Evolutionary conservation across 495 filamentous ascomycete genomes (phyloP), one percentile per base, ranked within the genome.

Genomic region (Xylaria telfairii): DNA sequence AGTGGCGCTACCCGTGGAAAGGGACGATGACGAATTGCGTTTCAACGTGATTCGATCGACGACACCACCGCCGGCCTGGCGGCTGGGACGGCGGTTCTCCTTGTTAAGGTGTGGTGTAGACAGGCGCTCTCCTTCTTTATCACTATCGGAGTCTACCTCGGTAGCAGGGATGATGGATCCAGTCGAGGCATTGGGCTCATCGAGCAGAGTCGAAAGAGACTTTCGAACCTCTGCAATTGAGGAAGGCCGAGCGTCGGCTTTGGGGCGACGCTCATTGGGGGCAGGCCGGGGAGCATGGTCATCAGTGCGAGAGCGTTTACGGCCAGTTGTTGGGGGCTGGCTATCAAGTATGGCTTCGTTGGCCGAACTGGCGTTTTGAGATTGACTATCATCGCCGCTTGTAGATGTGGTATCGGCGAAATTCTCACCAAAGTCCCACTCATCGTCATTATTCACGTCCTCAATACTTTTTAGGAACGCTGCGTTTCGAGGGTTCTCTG

Each of bases 391-490:
- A 5, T 86, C 85, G 30, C 80, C 77, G 46, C 81, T 73, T 41
- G 87, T 82, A 60, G 85, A 81, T 7, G 80, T 80, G 5, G 81
- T 79, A 7, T 87, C 84, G 65, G 87, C 87, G 37, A 91, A 87
- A 46, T 82, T 81, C 32, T 89, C 87, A 3, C 90, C 77, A 76
- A 97, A 92, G 66, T 93, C 92, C 77, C 92, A 83, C 32, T 95
- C 92, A 64, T 95, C 92, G 49, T 95, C 93, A 26, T 88, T 84
- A 54, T 90, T 91, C 44, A 86, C 87, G 74, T 98, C 96, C 72
- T 97, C 95, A 63, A 99, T 91, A 10, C 93, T 91, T 67, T 87
- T 87, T 70, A 98, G 88, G 83, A 99, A 99, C 0, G 96, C 96
- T 17, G 89, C 83, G 74, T 93, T 94, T 79, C 95, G 94, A 15